Evolutionary conservation across 1,284 basidiomycete species (phyloP).

Genomic region (Tylopilus orsonianus): DNA sequence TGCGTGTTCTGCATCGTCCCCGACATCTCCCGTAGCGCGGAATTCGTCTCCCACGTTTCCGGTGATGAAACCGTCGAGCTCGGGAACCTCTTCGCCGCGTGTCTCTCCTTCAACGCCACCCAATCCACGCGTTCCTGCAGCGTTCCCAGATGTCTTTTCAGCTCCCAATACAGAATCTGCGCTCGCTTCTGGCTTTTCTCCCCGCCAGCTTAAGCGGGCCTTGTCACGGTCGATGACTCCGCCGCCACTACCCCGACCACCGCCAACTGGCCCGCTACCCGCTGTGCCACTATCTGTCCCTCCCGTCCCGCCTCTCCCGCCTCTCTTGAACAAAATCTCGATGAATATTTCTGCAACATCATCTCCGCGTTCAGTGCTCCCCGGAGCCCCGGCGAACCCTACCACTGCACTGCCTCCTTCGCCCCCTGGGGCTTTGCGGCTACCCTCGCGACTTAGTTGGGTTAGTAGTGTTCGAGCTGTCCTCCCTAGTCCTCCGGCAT

Average conservation of each 20-base stretch:
- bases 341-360: slow-evolving; percentile 5
- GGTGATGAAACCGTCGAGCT: not conserved
- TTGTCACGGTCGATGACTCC: slow-evolving; percentile 30
- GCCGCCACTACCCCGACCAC: slow-evolving; percentile 27
- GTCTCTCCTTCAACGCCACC: slow-evolving; percentile 6
- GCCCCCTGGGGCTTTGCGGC: slow-evolving; percentile 30
- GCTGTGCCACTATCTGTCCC: slow-evolving; percentile 27
- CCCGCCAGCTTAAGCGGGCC: slow-evolving; percentile 21
- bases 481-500: slow-evolving; percentile 35
- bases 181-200: slow-evolving; percentile 6
- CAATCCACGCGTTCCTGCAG: slow-evolving; percentile 5
- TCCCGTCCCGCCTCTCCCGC: slow-evolving; percentile 30
- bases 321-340: slow-evolving; percentile 19
- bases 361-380: slow-evolving; percentile 9
- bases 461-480: slow-evolving; percentile 27
- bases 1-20: slow-evolving; percentile 14
- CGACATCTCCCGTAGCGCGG: slow-evolving; percentile 11
- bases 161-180: slow-evolving; percentile 9
- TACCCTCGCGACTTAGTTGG: slow-evolving; percentile 35
- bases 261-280: slow-evolving; percentile 32
- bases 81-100: slow-evolving; percentile 1
- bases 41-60: slow-evolving; percentile 12
- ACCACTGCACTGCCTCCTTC: slow-evolving; percentile 25
- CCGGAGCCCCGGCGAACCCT: slow-evolving; percentile 9
- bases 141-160: slow-evolving; percentile 5